Evolutionary conservation across 768 basidiomycete species (phyloP), one percentile per base, ranked within the genome.

Genomic region (Russula foetens): DNA sequence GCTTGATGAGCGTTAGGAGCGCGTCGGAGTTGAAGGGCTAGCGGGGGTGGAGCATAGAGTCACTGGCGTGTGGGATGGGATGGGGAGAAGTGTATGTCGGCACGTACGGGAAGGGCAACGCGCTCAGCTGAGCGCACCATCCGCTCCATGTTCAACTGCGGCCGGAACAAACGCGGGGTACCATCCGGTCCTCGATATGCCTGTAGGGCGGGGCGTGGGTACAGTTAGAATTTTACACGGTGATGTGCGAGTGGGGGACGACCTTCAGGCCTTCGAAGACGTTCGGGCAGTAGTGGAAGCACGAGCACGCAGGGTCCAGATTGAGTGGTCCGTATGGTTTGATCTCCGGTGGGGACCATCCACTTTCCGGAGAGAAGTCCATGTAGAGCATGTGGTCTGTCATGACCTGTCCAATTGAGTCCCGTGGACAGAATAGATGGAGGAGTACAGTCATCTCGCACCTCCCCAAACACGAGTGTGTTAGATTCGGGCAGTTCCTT

Each of bases 81-180:
- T 35, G 35, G 11, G 35, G 11, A 35, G 14, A 35, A 41, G 39
- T 11, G 12, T 19, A 41, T 3, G 39, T 41, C 15, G 39, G 39
- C 5, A 19, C 15, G 39, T 41, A 19, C 15, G 15, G 39, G 39
- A 41, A 41, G 39, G 17, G 39, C 39, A 49, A 91, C 77, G 50
- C 92, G 83, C 1, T 78, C 82, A 0, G 82, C 82, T 23, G 87
- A 90, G 35, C 79, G 76, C 47, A 79, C 76, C 72, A 98, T 79
- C 28, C 94, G 86, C 28, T 79, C 80, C 90, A 95, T 92, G 71
- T 96, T 96, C 71, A 81, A 74, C 31, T 90, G 78, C 0, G 93
- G 92, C 33, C 93, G 77, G 77, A 97, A 97, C 39, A 96, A 73
- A 7, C 88, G 78, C 1, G 84, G 79, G 53, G 82, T 80, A 1